A percentile compares a stretch with the other conserved stretches of the same genome.
phyloP scores from a whole-genome alignment of 2,329 filamentous ascomycete species.

The Madurella fahalii region DNA sequence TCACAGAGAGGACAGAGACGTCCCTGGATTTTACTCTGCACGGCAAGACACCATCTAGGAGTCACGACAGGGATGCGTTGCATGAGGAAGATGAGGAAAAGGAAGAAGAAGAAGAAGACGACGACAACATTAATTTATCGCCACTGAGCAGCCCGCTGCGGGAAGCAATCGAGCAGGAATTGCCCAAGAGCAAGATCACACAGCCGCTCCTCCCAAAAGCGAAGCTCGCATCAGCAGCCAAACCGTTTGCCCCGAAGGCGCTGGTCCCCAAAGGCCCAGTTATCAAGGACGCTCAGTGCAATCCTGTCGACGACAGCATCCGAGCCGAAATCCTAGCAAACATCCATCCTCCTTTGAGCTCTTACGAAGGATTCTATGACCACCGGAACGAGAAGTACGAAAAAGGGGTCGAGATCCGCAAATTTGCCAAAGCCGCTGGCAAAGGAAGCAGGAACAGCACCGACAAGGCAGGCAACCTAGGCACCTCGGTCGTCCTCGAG shows the following conservation, averaged over 20 bases:
- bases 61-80: constrained; percentile 30
- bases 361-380: constrained; percentile 77
- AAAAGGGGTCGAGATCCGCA: constrained; percentile 72
- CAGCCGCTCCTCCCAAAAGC: constrained; percentile 46
- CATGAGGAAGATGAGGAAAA: constrained; percentile 33
- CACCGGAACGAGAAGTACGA: constrained; percentile 61
- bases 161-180: constrained; percentile 54
- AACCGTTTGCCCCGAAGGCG: constrained; percentile 43
- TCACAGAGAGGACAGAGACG: constrained; percentile 90
- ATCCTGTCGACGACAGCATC: constrained; percentile 76
- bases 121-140: constrained; percentile 31
- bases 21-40: constrained; percentile 67
- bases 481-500: constrained; percentile 59
- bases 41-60: constrained; percentile 74
- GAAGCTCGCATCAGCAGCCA: constrained; percentile 27
- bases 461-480: constrained; percentile 58
- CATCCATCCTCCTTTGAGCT: constrained; percentile 66
- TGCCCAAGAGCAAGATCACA: constrained; percentile 42
- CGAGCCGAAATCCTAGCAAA: constrained; percentile 71
- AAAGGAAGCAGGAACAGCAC: constrained; percentile 54
- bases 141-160: constrained; percentile 66
- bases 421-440: constrained; percentile 65
- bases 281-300: constrained; percentile 79
- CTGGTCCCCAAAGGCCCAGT: constrained; percentile 58
- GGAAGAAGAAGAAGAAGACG: constrained; percentile 32